Percentiles rank a stretch among this genome's conserved stretches.
Evolutionary conservation across 2,329 filamentous ascomycete species (phyloP).

Genomic region (Penicillium sp.): DNA sequence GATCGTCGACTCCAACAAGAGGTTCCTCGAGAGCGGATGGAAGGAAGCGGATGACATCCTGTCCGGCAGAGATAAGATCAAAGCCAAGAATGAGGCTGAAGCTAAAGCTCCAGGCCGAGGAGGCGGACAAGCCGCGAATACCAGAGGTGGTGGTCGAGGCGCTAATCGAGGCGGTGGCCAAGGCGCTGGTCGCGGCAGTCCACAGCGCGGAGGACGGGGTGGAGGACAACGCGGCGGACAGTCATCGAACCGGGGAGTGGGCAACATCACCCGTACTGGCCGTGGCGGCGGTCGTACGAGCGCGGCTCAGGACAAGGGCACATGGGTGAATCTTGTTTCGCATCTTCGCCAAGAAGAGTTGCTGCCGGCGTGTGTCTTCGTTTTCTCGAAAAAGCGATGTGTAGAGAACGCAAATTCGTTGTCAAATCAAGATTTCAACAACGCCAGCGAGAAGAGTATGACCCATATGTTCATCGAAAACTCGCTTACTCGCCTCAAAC

Average conservation of each 20-base stretch:
- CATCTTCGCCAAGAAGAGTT: conserved; percentile 82
- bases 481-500: conserved; percentile 84
- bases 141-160: conserved; percentile 48
- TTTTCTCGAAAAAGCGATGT: conserved; percentile 96
- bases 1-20: conserved; percentile 90
- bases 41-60: conserved; percentile 84
- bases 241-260: conserved; percentile 58
- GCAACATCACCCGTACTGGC: conserved; percentile 87
- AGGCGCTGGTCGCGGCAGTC: conserved; percentile 42
- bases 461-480: conserved; percentile 98
- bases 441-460: conserved; percentile 86
- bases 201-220: conserved; percentile 41
- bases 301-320: conserved; percentile 87
- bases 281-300: conserved; percentile 81
- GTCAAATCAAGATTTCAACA: conserved; percentile 93
- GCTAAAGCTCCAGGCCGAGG: conserved; percentile 52
- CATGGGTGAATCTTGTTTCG: conserved; percentile 95
- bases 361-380: conserved; percentile 91
- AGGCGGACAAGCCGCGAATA: conserved; percentile 47
- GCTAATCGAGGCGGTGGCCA: conserved; percentile 51
- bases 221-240: conserved; percentile 53
- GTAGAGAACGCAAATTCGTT: conserved; percentile 96
- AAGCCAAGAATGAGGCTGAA: conserved; percentile 52
- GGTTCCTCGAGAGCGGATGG: conserved; percentile 88
- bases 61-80: conserved; percentile 75